phyloP scores from a whole-genome alignment of 139 green algal genomes.

The Tetradesmus obliquus region DNA sequence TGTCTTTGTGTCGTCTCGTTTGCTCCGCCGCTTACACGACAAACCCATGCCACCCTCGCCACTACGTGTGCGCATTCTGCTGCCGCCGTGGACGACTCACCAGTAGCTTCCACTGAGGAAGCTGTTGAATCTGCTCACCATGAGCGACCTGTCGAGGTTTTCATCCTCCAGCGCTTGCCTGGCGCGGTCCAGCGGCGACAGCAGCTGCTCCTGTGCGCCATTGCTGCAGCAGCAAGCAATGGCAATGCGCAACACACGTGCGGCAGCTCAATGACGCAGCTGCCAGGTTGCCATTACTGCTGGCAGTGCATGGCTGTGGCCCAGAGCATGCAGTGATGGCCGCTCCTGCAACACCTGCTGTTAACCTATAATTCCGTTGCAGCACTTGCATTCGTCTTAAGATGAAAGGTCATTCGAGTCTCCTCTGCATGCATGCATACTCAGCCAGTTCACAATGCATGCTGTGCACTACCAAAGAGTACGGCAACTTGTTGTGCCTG shows the following conservation, averaged over 20 bases:
- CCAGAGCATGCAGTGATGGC: background rate
- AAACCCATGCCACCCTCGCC: background rate
- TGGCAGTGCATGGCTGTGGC: background rate
- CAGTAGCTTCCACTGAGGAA: background rate
- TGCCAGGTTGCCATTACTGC: background rate
- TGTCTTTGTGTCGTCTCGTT: background rate
- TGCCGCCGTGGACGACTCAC: background rate
- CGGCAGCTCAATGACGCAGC: background rate
- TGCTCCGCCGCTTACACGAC: background rate
- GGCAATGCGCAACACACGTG: too few relatives aligned
- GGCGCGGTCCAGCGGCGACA: slow-evolving; percentile 40
- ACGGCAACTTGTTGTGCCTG: background rate
- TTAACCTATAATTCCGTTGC: background rate
- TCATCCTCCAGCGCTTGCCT: slow-evolving; percentile 48
- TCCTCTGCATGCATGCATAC: background rate
- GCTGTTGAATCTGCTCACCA: slow-evolving; percentile 38
- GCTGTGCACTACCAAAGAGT: background rate
- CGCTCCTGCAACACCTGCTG: background rate
- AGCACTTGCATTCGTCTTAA: background rate
- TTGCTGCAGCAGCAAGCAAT: background rate
- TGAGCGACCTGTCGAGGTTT: slow-evolving; percentile 43
- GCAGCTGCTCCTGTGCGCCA: background rate
- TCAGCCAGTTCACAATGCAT: background rate
- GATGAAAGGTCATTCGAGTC: background rate
- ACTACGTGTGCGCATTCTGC: background rate